A percentile compares a stretch with the other conserved stretches of the same genome.
phyloP scores from a whole-genome alignment of 1,284 basidiomycete genomes.

The Sporisorium scitamineum region DNA sequence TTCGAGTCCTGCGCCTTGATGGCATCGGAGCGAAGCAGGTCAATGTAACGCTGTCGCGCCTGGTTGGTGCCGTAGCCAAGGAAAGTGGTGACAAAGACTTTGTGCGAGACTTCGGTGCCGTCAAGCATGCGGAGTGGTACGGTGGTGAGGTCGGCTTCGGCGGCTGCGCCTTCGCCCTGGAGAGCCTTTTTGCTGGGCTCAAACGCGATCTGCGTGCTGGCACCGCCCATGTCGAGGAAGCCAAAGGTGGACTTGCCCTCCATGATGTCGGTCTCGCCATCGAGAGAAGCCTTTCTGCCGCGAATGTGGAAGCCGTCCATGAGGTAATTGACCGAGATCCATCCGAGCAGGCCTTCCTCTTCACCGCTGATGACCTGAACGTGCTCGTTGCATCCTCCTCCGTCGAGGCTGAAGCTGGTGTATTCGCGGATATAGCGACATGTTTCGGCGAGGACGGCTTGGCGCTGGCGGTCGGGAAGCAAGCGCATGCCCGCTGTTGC shows the following conservation, averaged over 20 bases:
- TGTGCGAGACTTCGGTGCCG: conserved; percentile 87
- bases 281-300: conserved; percentile 39
- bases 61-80: conserved; percentile 97
- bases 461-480: conserved; percentile 78
- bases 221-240: conserved; percentile 99
- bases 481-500: conserved; percentile 98
- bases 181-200: conserved; percentile 75
- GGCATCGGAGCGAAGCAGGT: conserved; percentile 73
- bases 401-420: conserved; percentile 77
- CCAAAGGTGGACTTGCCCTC: conserved; percentile 85
- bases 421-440: conserved; percentile 85
- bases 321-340: conserved; percentile 97
- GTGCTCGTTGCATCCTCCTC: conserved; percentile 79
- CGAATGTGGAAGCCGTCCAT: conserved; percentile 87
- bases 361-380: conserved; percentile 96
- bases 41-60: conserved; percentile 88
- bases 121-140: conserved; percentile 85
- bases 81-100: conserved; percentile 98
- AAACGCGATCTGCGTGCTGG: conserved; percentile 98
- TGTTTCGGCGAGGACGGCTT: conserved; percentile 79
- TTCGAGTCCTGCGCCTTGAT: conserved; percentile 6
- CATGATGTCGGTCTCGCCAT: conserved; percentile 46
- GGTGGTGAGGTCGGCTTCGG: conserved; percentile 42
- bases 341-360: conserved; percentile 97
- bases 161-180: conserved; percentile 71